Evolutionary conservation across 2,329 filamentous ascomycete species (phyloP), one percentile per base, ranked within the genome.

Genomic region (Ceratocystiopsis brevicomis): DNA sequence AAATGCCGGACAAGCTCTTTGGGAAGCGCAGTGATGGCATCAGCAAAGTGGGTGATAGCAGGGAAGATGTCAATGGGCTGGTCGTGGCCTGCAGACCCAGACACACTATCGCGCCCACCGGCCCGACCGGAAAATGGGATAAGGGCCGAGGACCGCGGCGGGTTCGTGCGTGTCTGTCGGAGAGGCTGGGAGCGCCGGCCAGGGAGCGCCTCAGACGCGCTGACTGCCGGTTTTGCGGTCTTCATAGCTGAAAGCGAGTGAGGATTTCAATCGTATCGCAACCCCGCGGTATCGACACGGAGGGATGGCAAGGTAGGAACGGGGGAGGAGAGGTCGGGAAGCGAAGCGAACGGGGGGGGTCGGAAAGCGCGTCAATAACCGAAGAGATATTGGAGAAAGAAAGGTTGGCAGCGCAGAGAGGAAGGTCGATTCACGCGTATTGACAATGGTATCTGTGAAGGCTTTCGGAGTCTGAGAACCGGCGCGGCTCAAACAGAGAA

Each of bases 1-100:
- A 94, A 94, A 60, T 98, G 88, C 56, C 86, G 79, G 53, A 94
- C 85, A 41, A 95, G 83, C 63, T 98, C 90, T 59, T 87, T 87
- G 5, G 90, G 90, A 21, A 98, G 73, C 36, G 88, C 87, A 42
- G 85, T 79, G 56, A 96, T 85, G 49, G 86, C 79, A 60, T 96
- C 87, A 49, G 88, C 83, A 58, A 98, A 96, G 61, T 78, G 73
- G 12, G 71, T 77, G 50, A 78, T 69, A 43, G 69, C 76, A 38
- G 75, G 76, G 52, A 76, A 78, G 53, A 78, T 75, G 52, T 78
- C 71, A 63, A 78, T 75, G 53, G 72, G 69, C 53, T 75, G 71
- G 48, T 73, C 69, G 44, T 65, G 62, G 42, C 59, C 58, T 33
- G 63, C 58, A 45, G 57, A 61, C 45, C 58, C 60, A 48, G 61